Conservation (phyloP, 2,329 filamentous ascomycete species). For the Cryoendolithus antarcticus region DNA sequence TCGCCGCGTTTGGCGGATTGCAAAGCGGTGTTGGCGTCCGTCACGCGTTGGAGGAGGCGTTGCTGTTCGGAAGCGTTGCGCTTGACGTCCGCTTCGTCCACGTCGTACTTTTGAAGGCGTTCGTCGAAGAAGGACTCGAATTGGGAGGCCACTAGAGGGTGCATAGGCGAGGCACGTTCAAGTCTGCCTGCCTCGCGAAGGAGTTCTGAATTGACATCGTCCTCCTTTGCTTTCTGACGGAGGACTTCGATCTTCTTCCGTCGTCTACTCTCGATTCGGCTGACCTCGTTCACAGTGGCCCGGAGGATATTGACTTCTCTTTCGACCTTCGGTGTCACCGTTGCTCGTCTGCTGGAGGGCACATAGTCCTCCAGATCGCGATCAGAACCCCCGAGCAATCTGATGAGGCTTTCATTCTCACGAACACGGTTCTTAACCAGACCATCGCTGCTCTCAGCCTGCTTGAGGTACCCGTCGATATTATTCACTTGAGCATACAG, state of each 20-base stretch:
- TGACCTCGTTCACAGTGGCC: constrained; percentile 71
- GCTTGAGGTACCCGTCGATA: constrained; percentile 76
- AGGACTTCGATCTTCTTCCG: constrained; percentile 68
- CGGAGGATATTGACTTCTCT: constrained; percentile 65
- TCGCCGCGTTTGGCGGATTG: constrained; percentile 58
- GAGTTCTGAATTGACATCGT: constrained; percentile 78
- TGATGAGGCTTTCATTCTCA: constrained; percentile 63
- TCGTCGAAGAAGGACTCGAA: constrained; percentile 87
- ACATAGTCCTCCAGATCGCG: constrained; percentile 77
- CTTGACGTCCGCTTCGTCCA: constrained; percentile 59
- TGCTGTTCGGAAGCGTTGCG: constrained; percentile 69
- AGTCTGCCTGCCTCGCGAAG: constrained; percentile 71
- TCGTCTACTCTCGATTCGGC: constrained; percentile 67
- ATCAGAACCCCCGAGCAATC: constrained; percentile 66
- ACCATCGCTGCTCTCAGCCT: constrained; percentile 53
- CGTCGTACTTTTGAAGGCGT: constrained; percentile 68
- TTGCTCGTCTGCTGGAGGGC: constrained; percentile 67
- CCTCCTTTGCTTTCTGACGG: constrained; percentile 64
- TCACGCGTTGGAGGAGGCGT: constrained; percentile 53
- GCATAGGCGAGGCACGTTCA: constrained; percentile 75
- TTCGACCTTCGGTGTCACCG: constrained; percentile 70
- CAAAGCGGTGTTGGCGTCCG: constrained; percentile 68
- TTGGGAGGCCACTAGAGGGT: constrained; percentile 71
- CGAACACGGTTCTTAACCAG: constrained; percentile 68
- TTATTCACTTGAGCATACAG: constrained; percentile 64